These are phyloP conservation scores for Kodamaea neixiangensis DNA, from an alignment of 805 yeast species.

Conservation along the genomic window DNA sequence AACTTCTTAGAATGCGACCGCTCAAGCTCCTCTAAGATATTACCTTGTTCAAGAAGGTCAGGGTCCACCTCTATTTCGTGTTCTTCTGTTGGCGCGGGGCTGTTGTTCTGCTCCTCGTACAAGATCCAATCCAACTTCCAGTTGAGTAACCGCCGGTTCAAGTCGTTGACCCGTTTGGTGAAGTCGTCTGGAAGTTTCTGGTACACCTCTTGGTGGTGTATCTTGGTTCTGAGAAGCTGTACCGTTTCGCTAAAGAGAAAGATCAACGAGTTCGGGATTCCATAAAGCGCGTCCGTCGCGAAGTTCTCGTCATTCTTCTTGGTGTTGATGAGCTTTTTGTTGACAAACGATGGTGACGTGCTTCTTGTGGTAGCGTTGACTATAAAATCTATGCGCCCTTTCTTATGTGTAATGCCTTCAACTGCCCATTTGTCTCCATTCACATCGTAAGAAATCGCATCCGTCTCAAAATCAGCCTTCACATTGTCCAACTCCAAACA, in stretches of 20 bases:
- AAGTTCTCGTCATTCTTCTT: slow-evolving; percentile 57
- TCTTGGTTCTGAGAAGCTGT: slow-evolving; percentile 61
- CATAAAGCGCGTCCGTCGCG: slow-evolving; percentile 80
- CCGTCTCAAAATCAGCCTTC: slow-evolving; percentile 33
- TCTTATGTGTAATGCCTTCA: slow-evolving; percentile 5
- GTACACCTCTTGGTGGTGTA: slow-evolving; percentile 45
- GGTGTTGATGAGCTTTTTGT: slow-evolving; percentile 44
- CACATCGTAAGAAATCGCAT: slow-evolving; percentile 23
- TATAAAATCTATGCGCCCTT: slow-evolving; percentile 29
- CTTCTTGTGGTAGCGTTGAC: slow-evolving; percentile 18
- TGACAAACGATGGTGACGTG: slow-evolving; percentile 42
- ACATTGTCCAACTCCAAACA: slow-evolving; percentile 41
- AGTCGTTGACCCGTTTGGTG: slow-evolving; percentile 29
- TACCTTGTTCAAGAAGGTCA: slow-evolving; percentile 13
- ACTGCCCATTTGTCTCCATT: slow-evolving; percentile 10
- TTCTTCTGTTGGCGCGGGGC: slow-evolving; percentile 5
- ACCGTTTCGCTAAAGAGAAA: slow-evolving; percentile 73
- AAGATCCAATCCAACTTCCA: slow-evolving; percentile 83
- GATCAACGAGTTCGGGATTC: slow-evolving; percentile 79
- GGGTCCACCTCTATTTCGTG: slow-evolving; percentile 15
- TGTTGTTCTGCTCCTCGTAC: slow-evolving; percentile 25
- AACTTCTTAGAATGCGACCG: slow-evolving; percentile 30
- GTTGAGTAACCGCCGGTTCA: slow-evolving; percentile 25
- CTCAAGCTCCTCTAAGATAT: slow-evolving; percentile 14
- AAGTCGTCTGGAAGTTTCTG: slow-evolving; percentile 35